Evolutionary conservation across 148 eudicot species (phyloP).

Genomic region (Dianthus caryophyllus): DNA sequence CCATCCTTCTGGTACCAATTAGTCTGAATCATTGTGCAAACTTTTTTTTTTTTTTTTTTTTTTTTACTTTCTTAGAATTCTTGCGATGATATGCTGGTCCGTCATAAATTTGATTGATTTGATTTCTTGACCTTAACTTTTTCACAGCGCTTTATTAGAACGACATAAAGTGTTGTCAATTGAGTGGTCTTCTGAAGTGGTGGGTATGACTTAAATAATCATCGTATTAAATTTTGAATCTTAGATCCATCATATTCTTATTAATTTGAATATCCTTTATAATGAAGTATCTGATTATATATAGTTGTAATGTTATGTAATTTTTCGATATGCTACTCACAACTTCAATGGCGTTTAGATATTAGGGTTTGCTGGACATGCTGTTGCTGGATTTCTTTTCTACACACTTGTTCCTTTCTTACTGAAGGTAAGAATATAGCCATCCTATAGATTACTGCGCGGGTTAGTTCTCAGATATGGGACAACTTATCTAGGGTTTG

Average conservation of each 20-base stretch:
- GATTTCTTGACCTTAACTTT: slow-evolving; percentile 33
- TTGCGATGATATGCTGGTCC: background rate
- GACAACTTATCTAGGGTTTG: background rate
- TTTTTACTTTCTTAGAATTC: background rate
- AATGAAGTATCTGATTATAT: background rate
- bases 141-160: slow-evolving; percentile 54
- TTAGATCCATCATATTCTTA: background rate
- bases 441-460: no score
- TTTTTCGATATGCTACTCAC: background rate
- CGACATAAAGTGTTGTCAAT: slow-evolving; percentile 52
- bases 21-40: background rate
- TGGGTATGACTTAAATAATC: slow-evolving; percentile 34
- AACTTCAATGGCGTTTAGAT: slow-evolving; percentile 39
- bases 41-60: background rate
- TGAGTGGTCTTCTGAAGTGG: slow-evolving; percentile 61
- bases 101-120: background rate
- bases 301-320: background rate
- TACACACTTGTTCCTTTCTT: slow-evolving; percentile 56
- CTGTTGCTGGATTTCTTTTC: slow-evolving; percentile 50
- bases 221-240: background rate
- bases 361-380: slow-evolving; percentile 55
- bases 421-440: slow-evolving; percentile 44
- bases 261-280: background rate
- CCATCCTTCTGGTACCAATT: background rate
- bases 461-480: background rate